These are phyloP conservation scores for Podospora comata DNA, from an alignment of 495 filamentous ascomycete genomes.

Conservation along the genomic window DNA sequence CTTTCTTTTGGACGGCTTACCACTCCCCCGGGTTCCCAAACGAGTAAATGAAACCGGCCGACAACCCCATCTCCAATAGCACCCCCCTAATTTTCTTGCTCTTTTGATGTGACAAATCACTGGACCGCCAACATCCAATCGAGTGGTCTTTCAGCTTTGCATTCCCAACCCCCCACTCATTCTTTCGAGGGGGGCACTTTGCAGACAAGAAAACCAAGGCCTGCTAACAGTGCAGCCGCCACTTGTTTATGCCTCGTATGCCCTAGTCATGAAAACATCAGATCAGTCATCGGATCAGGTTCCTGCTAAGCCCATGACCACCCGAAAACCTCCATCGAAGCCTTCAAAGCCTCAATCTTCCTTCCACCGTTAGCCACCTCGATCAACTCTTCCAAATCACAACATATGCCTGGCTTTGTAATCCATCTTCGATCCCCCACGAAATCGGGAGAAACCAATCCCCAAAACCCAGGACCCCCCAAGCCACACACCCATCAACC, in stretches of 20 bases:
- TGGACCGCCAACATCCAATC: not conserved
- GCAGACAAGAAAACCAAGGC: too few relatives aligned
- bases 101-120: not conserved
- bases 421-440: not conserved
- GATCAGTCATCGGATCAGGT: too few relatives aligned
- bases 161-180: too few relatives aligned
- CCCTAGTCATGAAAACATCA: too few relatives aligned
- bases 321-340: too few relatives aligned
- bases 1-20: not conserved
- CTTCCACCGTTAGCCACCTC: not conserved
- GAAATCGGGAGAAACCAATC: not conserved
- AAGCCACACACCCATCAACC: not conserved
- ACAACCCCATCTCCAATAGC: not conserved
- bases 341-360: too few relatives aligned
- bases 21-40: not conserved
- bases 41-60: not conserved
- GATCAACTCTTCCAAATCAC: not conserved
- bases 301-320: too few relatives aligned
- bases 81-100: not conserved
- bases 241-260: too few relatives aligned
- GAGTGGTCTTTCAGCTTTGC: not conserved
- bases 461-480: too few relatives aligned
- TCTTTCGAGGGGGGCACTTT: too few relatives aligned
- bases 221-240: too few relatives aligned
- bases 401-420: too few relatives aligned